Base-by-base conservation (phyloP, 495 filamentous ascomycete genomes). In the Penicillium bovifimosum region DNA sequence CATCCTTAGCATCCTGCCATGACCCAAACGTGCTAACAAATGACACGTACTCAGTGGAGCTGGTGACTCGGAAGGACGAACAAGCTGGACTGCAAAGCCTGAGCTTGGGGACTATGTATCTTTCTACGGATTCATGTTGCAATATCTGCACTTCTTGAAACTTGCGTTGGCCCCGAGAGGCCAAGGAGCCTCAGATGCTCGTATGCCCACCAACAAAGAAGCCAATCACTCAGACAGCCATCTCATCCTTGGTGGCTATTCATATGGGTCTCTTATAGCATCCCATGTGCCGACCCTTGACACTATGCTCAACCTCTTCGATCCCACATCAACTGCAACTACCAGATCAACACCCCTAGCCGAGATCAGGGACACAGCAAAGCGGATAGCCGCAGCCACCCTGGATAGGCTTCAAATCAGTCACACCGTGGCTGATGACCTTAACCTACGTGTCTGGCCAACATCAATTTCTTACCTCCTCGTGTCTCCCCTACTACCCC, bases 241-340 rank as follows among this genome's bases (percentile, higher is more conserved):
- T 27, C 48, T 91, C 5, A 62, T 96, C 1, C 63, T 95, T 5
- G 86, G 79, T 2, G 93, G 93, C 35, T 97, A 97, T 66, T 96
- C 92, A 0, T 97, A 96, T 62, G 93, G 93, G 32, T 86, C 90
- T 5, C 74, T 96, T 53, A 81, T 97, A 36, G 81, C 88, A 9
- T 81, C 78, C 4, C 81, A 84, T 55, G 80, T 92, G 5, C 91
- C 90, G 2, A 63, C 75, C 9, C 67, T 85, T 20, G 63, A 74
- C 11, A 68, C 74, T 1, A 79, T 95, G 36, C 55, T 87, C 3
- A 56, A 76, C 0, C 66, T 79, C 5, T 88, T 96, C 55, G 60
- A 48, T 29, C 6, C 29, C 5, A 13, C 3, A 11, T 16, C 24
- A 13, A 16, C 34, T 8, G 34, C 34, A 10, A 17, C 28, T 27